Evolutionary conservation across 805 yeast species (phyloP).

Genomic region (Wickerhamiella kurtzmanii): DNA sequence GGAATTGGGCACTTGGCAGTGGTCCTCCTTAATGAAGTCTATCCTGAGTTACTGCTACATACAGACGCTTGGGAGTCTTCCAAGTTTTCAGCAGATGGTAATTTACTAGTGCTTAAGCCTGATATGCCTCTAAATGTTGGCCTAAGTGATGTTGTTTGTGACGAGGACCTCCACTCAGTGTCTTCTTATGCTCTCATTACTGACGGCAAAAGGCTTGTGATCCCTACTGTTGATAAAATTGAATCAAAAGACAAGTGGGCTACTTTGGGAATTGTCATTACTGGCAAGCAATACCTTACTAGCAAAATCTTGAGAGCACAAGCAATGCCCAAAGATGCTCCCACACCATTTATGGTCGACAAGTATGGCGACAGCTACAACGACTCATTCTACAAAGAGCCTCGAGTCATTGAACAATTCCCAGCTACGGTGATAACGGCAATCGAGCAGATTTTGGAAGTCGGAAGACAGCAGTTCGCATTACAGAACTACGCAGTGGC

Average conservation of each 20-base stretch:
- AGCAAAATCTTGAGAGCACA: background rate
- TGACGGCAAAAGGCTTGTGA: background rate
- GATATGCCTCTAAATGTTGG: background rate
- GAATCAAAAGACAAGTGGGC: background rate
- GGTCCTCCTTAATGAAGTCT: slow-evolving; percentile 4
- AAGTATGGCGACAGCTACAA: slow-evolving; percentile 18
- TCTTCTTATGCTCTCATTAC: slow-evolving; percentile 2
- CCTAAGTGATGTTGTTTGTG: background rate
- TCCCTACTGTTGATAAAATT: background rate
- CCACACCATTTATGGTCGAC: slow-evolving; percentile 17
- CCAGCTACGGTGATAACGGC: slow-evolving; percentile 16
- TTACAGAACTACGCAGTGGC: slow-evolving; percentile 46
- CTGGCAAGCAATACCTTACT: slow-evolving; percentile 14
- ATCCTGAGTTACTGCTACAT: background rate
- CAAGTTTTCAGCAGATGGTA: background rate
- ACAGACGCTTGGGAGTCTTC: background rate
- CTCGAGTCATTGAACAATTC: slow-evolving; percentile 14
- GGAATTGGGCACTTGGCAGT: background rate
- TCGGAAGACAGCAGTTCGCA: slow-evolving; percentile 66
- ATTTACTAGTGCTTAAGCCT: slow-evolving; percentile 1
- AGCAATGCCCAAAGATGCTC: slow-evolving; percentile 12
- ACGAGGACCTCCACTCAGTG: background rate
- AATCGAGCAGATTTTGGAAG: slow-evolving; percentile 24
- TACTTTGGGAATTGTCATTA: slow-evolving; percentile 14
- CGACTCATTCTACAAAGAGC: slow-evolving; percentile 17